Conservation (phyloP, 768 basidiomycete species). For the Pleurotus sapidus region DNA sequence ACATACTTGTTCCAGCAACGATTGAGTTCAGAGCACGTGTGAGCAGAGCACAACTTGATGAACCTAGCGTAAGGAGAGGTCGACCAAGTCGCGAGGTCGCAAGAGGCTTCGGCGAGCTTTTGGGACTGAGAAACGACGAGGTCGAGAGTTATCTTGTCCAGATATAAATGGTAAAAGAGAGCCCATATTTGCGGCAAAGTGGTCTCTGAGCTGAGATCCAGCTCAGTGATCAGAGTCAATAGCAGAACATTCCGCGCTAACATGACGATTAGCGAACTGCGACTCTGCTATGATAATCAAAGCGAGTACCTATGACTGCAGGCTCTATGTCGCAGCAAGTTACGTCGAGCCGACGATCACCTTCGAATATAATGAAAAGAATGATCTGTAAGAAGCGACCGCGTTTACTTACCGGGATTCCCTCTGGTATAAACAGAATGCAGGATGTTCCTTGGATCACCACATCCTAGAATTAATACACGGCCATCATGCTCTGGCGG, state of each 20-base stretch:
- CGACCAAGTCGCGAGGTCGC: slow-evolving; percentile 34
- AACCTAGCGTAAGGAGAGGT: slow-evolving; percentile 32
- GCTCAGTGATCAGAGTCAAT: slow-evolving; percentile 38
- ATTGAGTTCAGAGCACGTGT: slow-evolving; percentile 36
- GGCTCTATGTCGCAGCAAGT: slow-evolving; percentile 52
- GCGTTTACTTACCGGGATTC: slow-evolving; percentile 12
- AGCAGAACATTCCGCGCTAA: slow-evolving; percentile 49
- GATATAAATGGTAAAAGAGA: slow-evolving; percentile 46
- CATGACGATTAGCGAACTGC: neutral
- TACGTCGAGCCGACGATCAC: slow-evolving; percentile 35
- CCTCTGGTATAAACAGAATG: slow-evolving; percentile 37
- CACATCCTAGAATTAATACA: slow-evolving; percentile 55
- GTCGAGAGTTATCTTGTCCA: slow-evolving; percentile 32
- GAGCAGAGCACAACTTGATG: slow-evolving; percentile 33
- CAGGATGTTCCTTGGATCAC: slow-evolving; percentile 52
- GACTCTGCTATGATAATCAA: neutral
- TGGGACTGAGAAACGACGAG: slow-evolving; percentile 35
- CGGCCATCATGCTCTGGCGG: slow-evolving; percentile 43
- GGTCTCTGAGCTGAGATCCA: slow-evolving; percentile 7
- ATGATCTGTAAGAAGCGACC: neutral
- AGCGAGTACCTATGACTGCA: slow-evolving; percentile 37
- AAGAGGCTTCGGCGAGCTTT: slow-evolving; percentile 31
- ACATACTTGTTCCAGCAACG: slow-evolving; percentile 36
- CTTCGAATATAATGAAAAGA: slow-evolving; percentile 9
- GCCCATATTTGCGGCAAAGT: slow-evolving; percentile 31